Conservation (phyloP, 257 asterid genomes). For the Gentiana dahurica region DNA sequence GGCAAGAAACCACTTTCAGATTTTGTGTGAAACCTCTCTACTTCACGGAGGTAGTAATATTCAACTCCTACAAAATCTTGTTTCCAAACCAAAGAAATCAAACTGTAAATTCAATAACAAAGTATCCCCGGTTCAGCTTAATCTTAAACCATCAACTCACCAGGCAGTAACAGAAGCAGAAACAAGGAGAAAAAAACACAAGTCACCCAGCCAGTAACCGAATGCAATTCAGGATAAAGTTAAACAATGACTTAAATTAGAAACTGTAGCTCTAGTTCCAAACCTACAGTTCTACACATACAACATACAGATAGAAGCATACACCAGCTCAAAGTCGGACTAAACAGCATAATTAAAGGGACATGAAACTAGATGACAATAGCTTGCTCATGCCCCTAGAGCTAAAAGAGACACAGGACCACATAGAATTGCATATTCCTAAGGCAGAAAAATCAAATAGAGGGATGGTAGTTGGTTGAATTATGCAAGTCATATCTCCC, state of each 20-base stretch:
- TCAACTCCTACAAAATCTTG: background rate
- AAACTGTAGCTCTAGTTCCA: background rate
- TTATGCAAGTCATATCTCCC: slow-evolving; percentile 44
- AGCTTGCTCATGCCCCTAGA: slow-evolving; percentile 2
- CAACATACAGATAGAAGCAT: background rate
- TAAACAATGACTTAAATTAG: slow-evolving; percentile 1
- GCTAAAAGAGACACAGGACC: slow-evolving; percentile 6
- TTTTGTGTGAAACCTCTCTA: no score
- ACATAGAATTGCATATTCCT: slow-evolving; percentile 21
- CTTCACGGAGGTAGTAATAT: no score
- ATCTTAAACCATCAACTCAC: background rate
- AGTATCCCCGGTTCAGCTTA: background rate
- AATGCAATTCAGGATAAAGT: no score
- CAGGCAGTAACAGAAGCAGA: background rate
- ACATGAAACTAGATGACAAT: background rate
- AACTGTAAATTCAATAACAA: background rate
- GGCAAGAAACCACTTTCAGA: no score
- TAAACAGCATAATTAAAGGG: slow-evolving; percentile 2
- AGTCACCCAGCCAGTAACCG: background rate
- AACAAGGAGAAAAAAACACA: background rate
- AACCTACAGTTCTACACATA: background rate
- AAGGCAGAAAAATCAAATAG: slow-evolving; percentile 21
- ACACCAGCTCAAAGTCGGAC: background rate
- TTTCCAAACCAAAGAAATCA: background rate
- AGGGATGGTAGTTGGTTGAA: slow-evolving; percentile 28